Evolutionary conservation across 805 yeast species (phyloP), one percentile per base, ranked within the genome.

Genomic region (Nakazawaea pomicola): DNA sequence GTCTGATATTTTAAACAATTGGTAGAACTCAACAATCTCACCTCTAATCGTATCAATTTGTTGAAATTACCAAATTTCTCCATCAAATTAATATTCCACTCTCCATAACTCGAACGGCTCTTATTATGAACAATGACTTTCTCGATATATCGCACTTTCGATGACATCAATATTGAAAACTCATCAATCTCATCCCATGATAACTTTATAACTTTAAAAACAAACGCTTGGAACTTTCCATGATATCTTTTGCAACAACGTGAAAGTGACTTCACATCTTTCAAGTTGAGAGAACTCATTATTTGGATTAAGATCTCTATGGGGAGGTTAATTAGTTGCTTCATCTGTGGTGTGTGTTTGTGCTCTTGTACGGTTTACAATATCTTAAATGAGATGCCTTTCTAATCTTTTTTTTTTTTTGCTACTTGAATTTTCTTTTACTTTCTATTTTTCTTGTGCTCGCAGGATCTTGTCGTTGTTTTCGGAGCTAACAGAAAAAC

Each of bases 1-100:
- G 10, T 16, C 12, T 56, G 57, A 43, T 62, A 64, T 43, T 64
- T 64, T 32, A 64, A 44, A 36, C 62, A 62, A 37, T 56, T 62
- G 4, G 68, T 58, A 2, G 62, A 56, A 7, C 59, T 58, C 6
- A 56, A 49, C 0, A 57, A 52, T 3, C 41, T 43, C 21, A 64
- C 33, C 20, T 49, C 51, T 33, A 62, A 41, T 12, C 48, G 41
- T 10, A 20, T 40, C 35, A 62, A 30, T 32, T 55, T 58, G 6
- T 20, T 30, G 31, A 62, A 52, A 4, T 32, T 24, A 1, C 41
- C 18, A 9, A 58, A 56, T 16, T 36, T 41, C 24, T 36, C 31
- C 18, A 41, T 6, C 15, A 41, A 32, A 31, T 41, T 41, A 24
- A 36, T 36, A 21, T 41, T 36, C 44, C 44, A 41, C 42, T 65